Evolutionary conservation across 345 rosid genomes (phyloP), one percentile per base, ranked within the genome.

Genomic region (Erodium maritimum): DNA sequence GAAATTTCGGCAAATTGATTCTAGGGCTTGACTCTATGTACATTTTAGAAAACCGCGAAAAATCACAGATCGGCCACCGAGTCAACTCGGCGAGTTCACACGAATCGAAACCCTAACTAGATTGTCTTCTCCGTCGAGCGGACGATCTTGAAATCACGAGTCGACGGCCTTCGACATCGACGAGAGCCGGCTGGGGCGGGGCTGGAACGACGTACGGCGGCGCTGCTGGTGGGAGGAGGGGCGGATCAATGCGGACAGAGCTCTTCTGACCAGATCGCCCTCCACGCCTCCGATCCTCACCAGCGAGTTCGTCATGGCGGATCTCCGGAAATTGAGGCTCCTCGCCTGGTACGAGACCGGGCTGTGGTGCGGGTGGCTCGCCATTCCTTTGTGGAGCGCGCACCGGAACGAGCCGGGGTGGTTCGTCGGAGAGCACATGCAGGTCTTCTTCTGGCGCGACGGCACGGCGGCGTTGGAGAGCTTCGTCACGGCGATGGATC

Each of bases 281-380:
- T 82, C 88, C 21, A 82, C 85, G 19, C 88, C 85, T n/a, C 83
- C 69, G 54, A 82, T 80, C 58, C 88, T 80, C 21, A 77, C 85
- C 2, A 82, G 67, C 7, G 88, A 80, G 55, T 82, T 82, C 69
- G 71, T 77, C 85, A 82, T 82, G 21, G 85, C 85, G 25, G 85
- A 80, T 58, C 85, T 69, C 70, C 73, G 65, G 60, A 65, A 66
- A 55, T 80, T 77, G 53, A 80, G 48, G 23, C 79, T 45, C 54
- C 74, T 54, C n/a, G 77, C 70, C 55, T 37, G 46, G 46, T 37
- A 37, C 46, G 46, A 37, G 8, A 37, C 14, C 46, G 33, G 33
- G 62, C 62, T 17, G 45, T 20, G 56, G 55, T 13, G 7, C 61
- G 16, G 18, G 52, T 25, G 19, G 46, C 33, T 24, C n/a, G 56